Evolutionary conservation across 2,329 filamentous ascomycete genomes (phyloP), one percentile per base, ranked within the genome.

Genomic region (Lachnellula hyalina): DNA sequence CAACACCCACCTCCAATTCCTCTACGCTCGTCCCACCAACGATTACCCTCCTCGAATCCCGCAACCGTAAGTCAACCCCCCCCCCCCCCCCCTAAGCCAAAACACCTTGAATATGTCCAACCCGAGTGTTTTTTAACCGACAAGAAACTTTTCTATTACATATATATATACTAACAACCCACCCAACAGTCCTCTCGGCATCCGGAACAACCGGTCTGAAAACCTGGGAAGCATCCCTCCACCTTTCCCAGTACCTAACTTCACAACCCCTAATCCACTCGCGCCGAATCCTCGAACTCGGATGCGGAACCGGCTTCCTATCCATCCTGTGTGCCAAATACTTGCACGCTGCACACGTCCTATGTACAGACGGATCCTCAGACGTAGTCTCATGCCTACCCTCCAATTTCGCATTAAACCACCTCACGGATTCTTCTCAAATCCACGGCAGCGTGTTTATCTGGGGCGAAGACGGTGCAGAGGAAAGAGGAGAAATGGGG

Each of bases 211-310:
- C 89, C 0, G 89, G 89, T 1, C 77, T 89, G 23, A 80, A 89
- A 35, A 93, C 89, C 0, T 94, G 89, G 89, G 89, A 93, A 68
- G 89, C 89, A 1, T 84, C 87, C 1, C 73, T 93, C 8, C 86
- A 90, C 62, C 75, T 93, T 0, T 86, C 86, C 1, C 79, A 84
- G 45, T 90, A 84, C 63, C 78, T 92, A 21, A 81, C 81, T 56
- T 52, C 64, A 59, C 52, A 59, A 5, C 35, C 55, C 17, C 52
- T 67, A 25, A 73, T 89, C 28, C 64, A 64, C 7, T 77, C 74
- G 2, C 85, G 82, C 65, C 77, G 74, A 7, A 71, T 92, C 1
- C 74, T 93, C 2, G 89, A 93, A 67, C 76, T 93, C 1, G 89
- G 89, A 3, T 82, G 87, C 1, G 89, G 89, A 1, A 92, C 89